A percentile compares a stretch with the other conserved stretches of the same genome.
Evolutionary conservation across 495 filamentous ascomycete genomes (phyloP).

Genomic region (Darksidea phi): DNA sequence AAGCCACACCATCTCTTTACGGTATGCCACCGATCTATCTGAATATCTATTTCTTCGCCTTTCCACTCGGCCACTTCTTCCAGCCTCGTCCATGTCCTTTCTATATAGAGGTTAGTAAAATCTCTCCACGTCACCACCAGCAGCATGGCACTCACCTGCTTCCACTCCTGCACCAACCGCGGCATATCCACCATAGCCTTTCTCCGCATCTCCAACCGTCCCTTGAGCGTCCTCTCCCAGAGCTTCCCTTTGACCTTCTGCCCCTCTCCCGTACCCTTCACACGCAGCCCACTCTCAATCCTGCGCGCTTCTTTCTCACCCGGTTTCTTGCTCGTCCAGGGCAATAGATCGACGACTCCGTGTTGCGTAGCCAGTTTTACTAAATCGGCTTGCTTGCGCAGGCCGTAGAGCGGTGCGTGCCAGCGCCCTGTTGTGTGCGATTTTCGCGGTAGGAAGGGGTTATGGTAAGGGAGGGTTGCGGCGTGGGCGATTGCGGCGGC

Average conservation of each 20-base stretch:
- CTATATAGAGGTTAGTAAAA: conserved; percentile 49
- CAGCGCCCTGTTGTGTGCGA: conserved; percentile 72
- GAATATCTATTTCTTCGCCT: no score
- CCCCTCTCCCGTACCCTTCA: conserved; percentile 91
- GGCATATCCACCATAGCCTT: conserved; percentile 95
- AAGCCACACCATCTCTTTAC: neutral
- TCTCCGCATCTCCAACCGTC: conserved; percentile 80
- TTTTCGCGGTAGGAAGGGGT: conserved; percentile 74
- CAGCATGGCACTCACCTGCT: conserved; percentile 63
- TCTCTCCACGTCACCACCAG: neutral
- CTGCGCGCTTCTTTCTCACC: conserved; percentile 63
- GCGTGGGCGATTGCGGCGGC: conserved; percentile 33
- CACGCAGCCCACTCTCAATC: conserved; percentile 69
- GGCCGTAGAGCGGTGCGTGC: conserved; percentile 75
- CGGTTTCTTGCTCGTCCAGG: conserved; percentile 71
- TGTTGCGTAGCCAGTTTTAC: conserved; percentile 80
- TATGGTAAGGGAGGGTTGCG: conserved; percentile 49
- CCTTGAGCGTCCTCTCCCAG: conserved; percentile 84
- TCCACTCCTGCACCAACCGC: conserved; percentile 84
- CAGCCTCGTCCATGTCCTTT: conserved; percentile 82
- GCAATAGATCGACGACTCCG: conserved; percentile 80
- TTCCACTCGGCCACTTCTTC: conserved; percentile 82
- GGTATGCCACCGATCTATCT: neutral
- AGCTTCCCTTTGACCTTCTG: conserved; percentile 90
- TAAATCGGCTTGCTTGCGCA: conserved; percentile 86